Conservation (phyloP, 306 rosid genomes). For the Corylus avellana region DNA sequence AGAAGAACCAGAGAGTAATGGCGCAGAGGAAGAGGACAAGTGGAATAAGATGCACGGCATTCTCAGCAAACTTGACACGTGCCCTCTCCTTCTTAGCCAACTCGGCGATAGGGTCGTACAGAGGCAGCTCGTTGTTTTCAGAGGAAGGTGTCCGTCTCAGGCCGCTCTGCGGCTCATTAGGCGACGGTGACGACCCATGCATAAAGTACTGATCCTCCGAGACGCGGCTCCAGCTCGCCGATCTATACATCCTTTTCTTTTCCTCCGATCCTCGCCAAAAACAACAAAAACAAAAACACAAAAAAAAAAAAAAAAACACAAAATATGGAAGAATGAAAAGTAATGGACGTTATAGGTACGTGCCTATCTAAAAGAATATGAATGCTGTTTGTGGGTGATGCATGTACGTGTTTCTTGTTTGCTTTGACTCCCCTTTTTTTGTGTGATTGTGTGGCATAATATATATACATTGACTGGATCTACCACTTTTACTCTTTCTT, state of each 20-base stretch:
- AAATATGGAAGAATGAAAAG: not conserved
- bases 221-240: conserved; percentile 74
- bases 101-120: conserved; percentile 59
- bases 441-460: not conserved
- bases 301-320: not conserved
- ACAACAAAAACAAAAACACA: not conserved
- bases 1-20: conserved; percentile 68
- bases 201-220: conserved; percentile 55
- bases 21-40: conserved; percentile 62
- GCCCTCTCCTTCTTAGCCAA: conserved; percentile 72
- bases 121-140: conserved; percentile 46
- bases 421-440: not conserved
- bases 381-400: not conserved
- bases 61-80: conserved; percentile 63
- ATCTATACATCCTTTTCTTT: conserved; percentile 51
- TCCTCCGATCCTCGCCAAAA: not conserved
- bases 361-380: not conserved
- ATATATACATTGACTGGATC: not conserved
- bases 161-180: conserved; percentile 19
- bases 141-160: conserved; percentile 39
- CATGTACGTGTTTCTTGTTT: not conserved
- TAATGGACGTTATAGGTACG: too few relatives aligned
- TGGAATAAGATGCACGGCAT: conserved; percentile 76
- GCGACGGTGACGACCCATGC: conserved; percentile 24
- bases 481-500: not conserved